phyloP scores from a whole-genome alignment of 495 filamentous ascomycete species.

The Cudoniella acicularis region DNA sequence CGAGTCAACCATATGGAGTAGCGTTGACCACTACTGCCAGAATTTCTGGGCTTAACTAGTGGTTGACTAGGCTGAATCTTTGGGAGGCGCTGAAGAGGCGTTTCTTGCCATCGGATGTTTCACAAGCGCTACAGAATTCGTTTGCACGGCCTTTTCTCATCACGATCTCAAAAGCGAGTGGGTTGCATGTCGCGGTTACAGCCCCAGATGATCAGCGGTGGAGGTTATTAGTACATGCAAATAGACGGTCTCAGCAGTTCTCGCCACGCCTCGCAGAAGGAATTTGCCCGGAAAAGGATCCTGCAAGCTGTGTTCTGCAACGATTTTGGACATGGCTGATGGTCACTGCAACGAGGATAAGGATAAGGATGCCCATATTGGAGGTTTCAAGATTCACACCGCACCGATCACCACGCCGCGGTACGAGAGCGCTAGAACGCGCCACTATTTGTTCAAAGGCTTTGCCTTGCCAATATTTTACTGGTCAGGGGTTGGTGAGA shows the following conservation, averaged over 20 bases:
- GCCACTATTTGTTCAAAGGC: conserved; percentile 13
- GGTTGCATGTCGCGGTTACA: conserved; percentile 12
- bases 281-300: not conserved
- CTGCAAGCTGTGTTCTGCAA: conserved; percentile 12
- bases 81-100: not conserved
- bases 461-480: not conserved
- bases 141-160: conserved; percentile 2
- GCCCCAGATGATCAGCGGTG: conserved; percentile 4
- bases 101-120: conserved; percentile 2
- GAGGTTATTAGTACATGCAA: not conserved
- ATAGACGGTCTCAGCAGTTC: not conserved
- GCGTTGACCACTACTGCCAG: too few relatives aligned
- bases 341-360: conserved; percentile 13
- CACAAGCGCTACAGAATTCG: conserved; percentile 1
- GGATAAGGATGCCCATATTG: conserved; percentile 5
- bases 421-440: conserved; percentile 2
- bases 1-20: too few relatives aligned
- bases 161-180: not conserved
- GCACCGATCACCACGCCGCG: not conserved
- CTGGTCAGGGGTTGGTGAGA: conserved; percentile 6
- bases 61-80: too few relatives aligned
- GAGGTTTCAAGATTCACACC: conserved; percentile 20
- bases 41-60: too few relatives aligned
- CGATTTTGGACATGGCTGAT: conserved; percentile 18
- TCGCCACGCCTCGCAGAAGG: too few relatives aligned